Base-by-base conservation (phyloP, 169 alveolate species). In the Cryptosporidium ryanae region DNA sequence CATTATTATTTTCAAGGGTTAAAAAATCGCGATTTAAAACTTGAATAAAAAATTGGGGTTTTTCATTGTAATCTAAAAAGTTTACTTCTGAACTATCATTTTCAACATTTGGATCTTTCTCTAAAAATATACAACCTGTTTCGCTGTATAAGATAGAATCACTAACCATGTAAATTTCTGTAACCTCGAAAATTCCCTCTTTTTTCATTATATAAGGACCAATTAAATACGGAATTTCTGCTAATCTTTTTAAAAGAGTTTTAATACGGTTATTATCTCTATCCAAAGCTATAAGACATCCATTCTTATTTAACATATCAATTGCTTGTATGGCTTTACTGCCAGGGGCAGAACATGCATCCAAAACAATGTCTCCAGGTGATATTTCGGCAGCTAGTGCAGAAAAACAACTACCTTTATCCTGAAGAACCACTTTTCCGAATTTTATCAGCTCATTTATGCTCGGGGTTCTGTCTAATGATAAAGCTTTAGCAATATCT, bases 321-420 rank as follows among this genome's bases (percentile, higher is more conserved):
- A 91, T 66, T 18, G 65, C 43, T 50, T 91, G 93, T 23, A 91
- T 46, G 18, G 93, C 59, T 68, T 91, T 91, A 71, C 92, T 84
- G 18, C 93, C 93, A n/a, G 93, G 93, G 6, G 93, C 92, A 23
- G 93, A 90, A 48, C 93, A 91, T 15, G 90, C 93, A 50, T 91
- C 93, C 8, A 91, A 82, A 32, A 91, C 90, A 15, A 82, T 48
- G 50, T 89, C 92, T 2, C 92, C 92, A 8, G 91, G 91, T 10
- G 65, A 34, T 32, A 82, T 50, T 3, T 66, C 82, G 17, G 92
- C 90, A 15, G 82, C 70, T 17, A 82, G n/a, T 6, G 90, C 90
- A 1, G 92, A 83, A 25, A 83, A 64, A 46, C 90, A 66, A 64
- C 92, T 84, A 63, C 91, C 82, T 21, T 90, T 65, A 65, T 90